Conservation (phyloP, 176 grass and related monocot genomes). For the Zizania latifolia region DNA sequence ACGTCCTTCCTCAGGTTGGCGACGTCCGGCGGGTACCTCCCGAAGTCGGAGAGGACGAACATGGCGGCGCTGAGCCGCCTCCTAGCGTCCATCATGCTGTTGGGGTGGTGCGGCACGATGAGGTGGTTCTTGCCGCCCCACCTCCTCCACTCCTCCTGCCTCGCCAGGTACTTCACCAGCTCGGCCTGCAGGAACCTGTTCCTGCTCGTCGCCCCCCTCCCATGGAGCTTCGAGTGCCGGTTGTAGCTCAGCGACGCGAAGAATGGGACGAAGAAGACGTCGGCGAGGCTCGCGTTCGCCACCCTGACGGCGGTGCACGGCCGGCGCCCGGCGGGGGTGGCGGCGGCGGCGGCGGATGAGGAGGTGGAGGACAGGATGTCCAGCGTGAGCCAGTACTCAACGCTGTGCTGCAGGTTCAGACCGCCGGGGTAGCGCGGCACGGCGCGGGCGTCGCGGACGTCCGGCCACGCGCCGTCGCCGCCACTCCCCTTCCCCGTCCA, state of each 20-base stretch:
- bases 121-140: constrained; percentile 64
- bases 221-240: constrained; percentile 54
- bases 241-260: constrained; percentile 93
- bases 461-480: constrained; percentile 52
- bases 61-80: constrained; percentile 58
- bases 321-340: too few species aligned
- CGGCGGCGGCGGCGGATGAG: not conserved
- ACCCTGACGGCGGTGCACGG: constrained; percentile 59
- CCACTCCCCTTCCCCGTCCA: constrained; percentile 33
- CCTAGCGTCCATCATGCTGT: constrained; percentile 75
- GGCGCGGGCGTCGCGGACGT: constrained; percentile 37
- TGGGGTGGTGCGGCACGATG: constrained; percentile 81
- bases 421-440: constrained; percentile 72
- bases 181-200: constrained; percentile 56
- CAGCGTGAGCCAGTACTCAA: constrained; percentile 79
- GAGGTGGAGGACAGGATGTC: constrained; percentile 59
- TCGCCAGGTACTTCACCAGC: constrained; percentile 54
- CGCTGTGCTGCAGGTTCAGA: constrained; percentile 89
- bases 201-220: constrained; percentile 36
- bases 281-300: constrained; percentile 53
- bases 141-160: constrained; percentile 49
- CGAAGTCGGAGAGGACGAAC: constrained; percentile 76
- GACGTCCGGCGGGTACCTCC: constrained; percentile 60
- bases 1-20: constrained; percentile 89
- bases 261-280: constrained; percentile 82